A percentile compares a stretch with the other conserved stretches of the same genome.
Evolutionary conservation across 768 basidiomycete genomes (phyloP).

Genomic region (Podaxis sp.): DNA sequence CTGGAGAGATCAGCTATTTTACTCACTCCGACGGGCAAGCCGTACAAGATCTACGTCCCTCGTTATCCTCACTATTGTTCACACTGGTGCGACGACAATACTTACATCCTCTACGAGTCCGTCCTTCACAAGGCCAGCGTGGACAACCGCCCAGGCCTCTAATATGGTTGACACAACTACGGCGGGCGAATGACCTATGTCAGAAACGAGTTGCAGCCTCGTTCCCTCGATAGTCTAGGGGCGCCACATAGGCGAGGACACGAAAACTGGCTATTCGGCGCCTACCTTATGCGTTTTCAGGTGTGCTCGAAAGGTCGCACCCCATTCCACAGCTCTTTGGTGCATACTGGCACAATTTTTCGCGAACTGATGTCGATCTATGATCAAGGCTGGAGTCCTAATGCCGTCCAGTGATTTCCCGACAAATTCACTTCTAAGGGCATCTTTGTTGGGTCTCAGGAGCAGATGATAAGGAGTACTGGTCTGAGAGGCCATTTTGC

Average conservation of each 20-base stretch:
- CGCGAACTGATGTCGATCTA: slow-evolving; percentile 70
- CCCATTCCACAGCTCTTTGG: slow-evolving; percentile 57
- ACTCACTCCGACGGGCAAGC: slow-evolving; percentile 65
- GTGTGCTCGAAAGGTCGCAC: slow-evolving; percentile 74
- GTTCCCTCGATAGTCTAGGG: slow-evolving; percentile 74
- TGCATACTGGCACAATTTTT: slow-evolving; percentile 76
- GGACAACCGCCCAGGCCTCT: slow-evolving; percentile 76
- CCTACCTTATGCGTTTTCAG: slow-evolving; percentile 80
- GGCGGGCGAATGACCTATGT: slow-evolving; percentile 47
- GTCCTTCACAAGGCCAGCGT: slow-evolving; percentile 63
- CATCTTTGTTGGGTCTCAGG: slow-evolving; percentile 38
- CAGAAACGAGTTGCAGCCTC: slow-evolving; percentile 59
- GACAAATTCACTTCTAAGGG: slow-evolving; percentile 48
- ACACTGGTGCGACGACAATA: slow-evolving; percentile 6
- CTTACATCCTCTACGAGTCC: slow-evolving; percentile 75
- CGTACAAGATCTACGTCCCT: slow-evolving; percentile 66
- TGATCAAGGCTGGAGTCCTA: slow-evolving; percentile 73
- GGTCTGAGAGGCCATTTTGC: slow-evolving; percentile 21
- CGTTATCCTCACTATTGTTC: neutral
- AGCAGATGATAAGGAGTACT: slow-evolving; percentile 20
- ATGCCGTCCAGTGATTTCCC: slow-evolving; percentile 52
- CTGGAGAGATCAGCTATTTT: slow-evolving; percentile 67
- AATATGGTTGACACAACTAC: slow-evolving; percentile 79
- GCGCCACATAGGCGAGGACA: neutral
- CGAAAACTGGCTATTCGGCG: neutral